These are phyloP conservation scores for Epicoccum nigrum DNA, from an alignment of 2,329 filamentous ascomycete species.

Conservation along the genomic window DNA sequence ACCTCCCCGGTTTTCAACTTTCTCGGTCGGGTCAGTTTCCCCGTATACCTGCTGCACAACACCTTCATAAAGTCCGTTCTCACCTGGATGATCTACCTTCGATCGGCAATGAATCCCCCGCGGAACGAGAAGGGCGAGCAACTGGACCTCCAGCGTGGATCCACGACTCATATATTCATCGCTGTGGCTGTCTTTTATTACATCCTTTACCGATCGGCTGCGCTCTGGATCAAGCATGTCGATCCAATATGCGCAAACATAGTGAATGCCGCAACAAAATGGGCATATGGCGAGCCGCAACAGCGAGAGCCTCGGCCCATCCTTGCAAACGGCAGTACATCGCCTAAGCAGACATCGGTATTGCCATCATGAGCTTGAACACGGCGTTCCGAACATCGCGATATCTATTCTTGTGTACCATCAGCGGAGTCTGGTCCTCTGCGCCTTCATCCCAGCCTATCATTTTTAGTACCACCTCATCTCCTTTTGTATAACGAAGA, in stretches of 20 bases:
- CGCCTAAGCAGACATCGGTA: conserved; percentile 25
- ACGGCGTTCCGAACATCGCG: background rate
- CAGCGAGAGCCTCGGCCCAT: conserved; percentile 28
- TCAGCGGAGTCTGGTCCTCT: conserved; percentile 15
- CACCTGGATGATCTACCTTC: conserved; percentile 63
- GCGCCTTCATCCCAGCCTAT: conserved; percentile 8
- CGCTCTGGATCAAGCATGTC: conserved; percentile 43
- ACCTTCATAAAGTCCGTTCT: conserved; percentile 64
- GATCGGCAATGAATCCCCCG: conserved; percentile 46
- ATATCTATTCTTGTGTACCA: conserved; percentile 18
- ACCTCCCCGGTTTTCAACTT: conserved; percentile 64
- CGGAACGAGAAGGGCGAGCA: conserved; percentile 45
- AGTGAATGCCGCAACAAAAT: conserved; percentile 39
- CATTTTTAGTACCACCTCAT: conserved; percentile 12
- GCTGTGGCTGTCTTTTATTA: conserved; percentile 46
- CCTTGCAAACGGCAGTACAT: conserved; percentile 23
- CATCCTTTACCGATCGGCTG: conserved; percentile 41
- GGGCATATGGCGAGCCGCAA: conserved; percentile 40
- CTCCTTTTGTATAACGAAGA: conserved; percentile 12
- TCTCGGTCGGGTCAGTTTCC: conserved; percentile 68
- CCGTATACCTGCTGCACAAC: conserved; percentile 69
- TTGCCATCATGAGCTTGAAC: conserved; percentile 28
- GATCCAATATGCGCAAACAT: conserved; percentile 44
- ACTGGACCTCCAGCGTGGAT: conserved; percentile 43
- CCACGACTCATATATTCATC: conserved; percentile 39